phyloP scores from a whole-genome alignment of 2,329 filamentous ascomycete species.

The Fusarium staphyleae region DNA sequence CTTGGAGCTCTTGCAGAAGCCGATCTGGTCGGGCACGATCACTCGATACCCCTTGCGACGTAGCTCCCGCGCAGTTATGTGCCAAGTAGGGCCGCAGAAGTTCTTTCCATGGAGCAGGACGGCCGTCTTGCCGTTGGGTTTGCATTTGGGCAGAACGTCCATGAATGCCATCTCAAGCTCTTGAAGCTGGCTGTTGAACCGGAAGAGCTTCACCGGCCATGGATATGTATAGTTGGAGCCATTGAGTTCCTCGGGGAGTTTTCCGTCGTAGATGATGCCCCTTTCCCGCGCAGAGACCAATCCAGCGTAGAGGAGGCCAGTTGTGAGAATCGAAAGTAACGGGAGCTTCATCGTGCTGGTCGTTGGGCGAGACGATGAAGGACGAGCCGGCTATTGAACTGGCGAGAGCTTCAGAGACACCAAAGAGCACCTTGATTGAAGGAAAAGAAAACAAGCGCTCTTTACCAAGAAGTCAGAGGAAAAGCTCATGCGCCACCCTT shows the following conservation, averaged over 20 bases:
- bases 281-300: slow-evolving; percentile 38
- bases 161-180: slow-evolving; percentile 64
- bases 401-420: no score
- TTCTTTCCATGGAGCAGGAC: slow-evolving; percentile 63
- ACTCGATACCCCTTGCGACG: slow-evolving; percentile 56
- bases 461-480: no score
- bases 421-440: no score
- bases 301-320: slow-evolving; percentile 26
- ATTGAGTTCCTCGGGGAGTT: slow-evolving; percentile 53
- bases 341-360: slow-evolving; percentile 38
- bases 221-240: slow-evolving; percentile 62
- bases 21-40: slow-evolving; percentile 61
- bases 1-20: slow-evolving; percentile 65
- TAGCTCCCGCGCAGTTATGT: slow-evolving; percentile 54
- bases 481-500: neutral
- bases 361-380: neutral
- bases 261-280: slow-evolving; percentile 46
- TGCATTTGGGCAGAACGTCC: slow-evolving; percentile 52
- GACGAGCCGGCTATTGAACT: neutral
- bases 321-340: slow-evolving; percentile 25
- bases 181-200: slow-evolving; percentile 55
- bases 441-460: no score
- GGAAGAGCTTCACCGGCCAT: slow-evolving; percentile 57
- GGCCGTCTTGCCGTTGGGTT: slow-evolving; percentile 51
- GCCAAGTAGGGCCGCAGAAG: slow-evolving; percentile 63